phyloP scores from a whole-genome alignment of 805 yeast genomes.

The Clavispora fructus region DNA sequence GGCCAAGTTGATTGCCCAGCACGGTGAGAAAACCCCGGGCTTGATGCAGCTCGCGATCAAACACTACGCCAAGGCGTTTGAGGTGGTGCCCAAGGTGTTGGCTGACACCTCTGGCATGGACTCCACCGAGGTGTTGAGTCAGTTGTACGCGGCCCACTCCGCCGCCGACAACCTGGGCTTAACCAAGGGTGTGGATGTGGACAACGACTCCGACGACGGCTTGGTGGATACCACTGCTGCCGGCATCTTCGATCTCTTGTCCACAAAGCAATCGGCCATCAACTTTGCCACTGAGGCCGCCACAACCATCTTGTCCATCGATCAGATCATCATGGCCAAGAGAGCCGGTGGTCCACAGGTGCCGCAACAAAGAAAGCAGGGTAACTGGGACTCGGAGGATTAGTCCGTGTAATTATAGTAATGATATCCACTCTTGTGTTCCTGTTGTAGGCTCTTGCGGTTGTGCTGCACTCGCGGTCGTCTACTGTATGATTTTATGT shows the following conservation, averaged over 20 bases:
- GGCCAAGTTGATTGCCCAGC: constrained; percentile 69
- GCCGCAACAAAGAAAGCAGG: constrained; percentile 81
- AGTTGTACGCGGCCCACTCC: constrained; percentile 83
- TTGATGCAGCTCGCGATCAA: constrained; percentile 89
- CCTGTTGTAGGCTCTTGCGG: too few species aligned
- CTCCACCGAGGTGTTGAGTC: constrained; percentile 82
- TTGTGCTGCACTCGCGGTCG: too few species aligned
- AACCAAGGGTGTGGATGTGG: constrained; percentile 81
- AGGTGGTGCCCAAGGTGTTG: constrained; percentile 84
- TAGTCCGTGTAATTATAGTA: constrained; percentile 20
- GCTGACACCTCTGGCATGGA: constrained; percentile 95
- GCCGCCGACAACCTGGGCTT: constrained; percentile 32
- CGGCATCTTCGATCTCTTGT: constrained; percentile 73
- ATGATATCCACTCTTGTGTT: not conserved
- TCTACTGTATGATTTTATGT: too few species aligned
- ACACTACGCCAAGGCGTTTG: constrained; percentile 90
- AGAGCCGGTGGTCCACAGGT: constrained; percentile 96
- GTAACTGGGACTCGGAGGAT: constrained; percentile 95
- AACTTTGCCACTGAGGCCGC: constrained; percentile 95
- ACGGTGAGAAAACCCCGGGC: constrained; percentile 94
- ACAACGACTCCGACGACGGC: constrained; percentile 52
- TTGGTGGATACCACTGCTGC: constrained; percentile 63
- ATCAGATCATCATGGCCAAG: constrained; percentile 98
- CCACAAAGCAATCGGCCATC: constrained; percentile 81
- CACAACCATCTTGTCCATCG: constrained; percentile 81